phyloP scores from a whole-genome alignment of 345 rosid genomes.

The Eucalyptus cloeziana region DNA sequence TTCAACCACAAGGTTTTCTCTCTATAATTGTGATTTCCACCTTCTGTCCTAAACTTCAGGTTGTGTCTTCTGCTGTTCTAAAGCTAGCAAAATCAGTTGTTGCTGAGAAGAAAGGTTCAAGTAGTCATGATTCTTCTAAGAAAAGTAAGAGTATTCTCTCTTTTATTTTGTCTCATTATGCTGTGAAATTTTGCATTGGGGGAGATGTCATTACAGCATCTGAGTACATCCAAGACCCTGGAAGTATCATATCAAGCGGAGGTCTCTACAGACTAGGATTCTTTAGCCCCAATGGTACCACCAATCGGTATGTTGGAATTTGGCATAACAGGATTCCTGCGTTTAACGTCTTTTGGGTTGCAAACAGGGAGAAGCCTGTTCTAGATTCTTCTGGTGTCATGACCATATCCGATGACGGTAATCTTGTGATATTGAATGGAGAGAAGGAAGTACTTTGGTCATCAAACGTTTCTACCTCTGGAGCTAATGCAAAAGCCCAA shows the following conservation, averaged over 20 bases:
- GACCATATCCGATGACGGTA: slow-evolving; percentile 25
- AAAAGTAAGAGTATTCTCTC: background rate
- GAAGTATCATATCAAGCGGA: slow-evolving; percentile 9
- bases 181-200: background rate
- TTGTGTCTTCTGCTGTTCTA: background rate
- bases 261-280: slow-evolving; percentile 35
- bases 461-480: slow-evolving; percentile 11
- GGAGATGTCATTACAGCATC: slow-evolving; percentile 17
- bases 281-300: slow-evolving; percentile 38
- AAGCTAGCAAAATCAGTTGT: background rate
- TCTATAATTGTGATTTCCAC: background rate
- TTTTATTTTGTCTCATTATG: background rate
- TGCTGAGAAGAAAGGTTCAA: background rate
- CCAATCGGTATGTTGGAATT: slow-evolving; percentile 34
- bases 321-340: slow-evolving; percentile 20
- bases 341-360: slow-evolving; percentile 37
- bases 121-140: background rate
- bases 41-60: background rate
- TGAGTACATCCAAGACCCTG: slow-evolving; percentile 21
- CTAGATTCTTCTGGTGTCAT: slow-evolving; percentile 33
- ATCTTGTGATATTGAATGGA: slow-evolving; percentile 15
- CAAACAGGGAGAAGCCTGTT: slow-evolving; percentile 30
- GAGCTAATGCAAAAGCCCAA: slow-evolving; percentile 4
- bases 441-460: slow-evolving; percentile 29
- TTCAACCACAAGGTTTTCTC: background rate